These are phyloP conservation scores for Przewalskia tangutica DNA, from an alignment of 257 asterid genomes.

Conservation along the genomic window DNA sequence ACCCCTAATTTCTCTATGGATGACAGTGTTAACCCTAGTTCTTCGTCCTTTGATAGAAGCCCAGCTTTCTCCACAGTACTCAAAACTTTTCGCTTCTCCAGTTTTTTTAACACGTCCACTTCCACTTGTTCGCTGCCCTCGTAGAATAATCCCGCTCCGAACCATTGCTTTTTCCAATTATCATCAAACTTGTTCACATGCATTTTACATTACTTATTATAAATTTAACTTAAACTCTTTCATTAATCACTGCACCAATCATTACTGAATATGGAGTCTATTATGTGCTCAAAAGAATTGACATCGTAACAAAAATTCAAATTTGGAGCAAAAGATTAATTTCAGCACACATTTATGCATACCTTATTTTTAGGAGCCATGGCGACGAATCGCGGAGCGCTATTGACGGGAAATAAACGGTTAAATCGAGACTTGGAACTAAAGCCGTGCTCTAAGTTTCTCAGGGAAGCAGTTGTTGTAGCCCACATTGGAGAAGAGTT, in stretches of 20 bases:
- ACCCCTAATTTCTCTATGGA: slow-evolving; percentile 74
- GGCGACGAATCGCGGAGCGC: slow-evolving; percentile 41
- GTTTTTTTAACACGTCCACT: slow-evolving; percentile 71
- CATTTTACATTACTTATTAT: neutral
- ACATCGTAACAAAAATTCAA: neutral
- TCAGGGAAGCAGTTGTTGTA: slow-evolving; percentile 36
- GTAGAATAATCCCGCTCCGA: slow-evolving; percentile 73
- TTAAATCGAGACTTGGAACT: slow-evolving; percentile 20
- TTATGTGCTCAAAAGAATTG: neutral
- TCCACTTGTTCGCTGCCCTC: slow-evolving; percentile 72
- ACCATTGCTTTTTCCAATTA: slow-evolving; percentile 74
- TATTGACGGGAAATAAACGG: slow-evolving; percentile 18
- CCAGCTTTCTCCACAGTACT: slow-evolving; percentile 83
- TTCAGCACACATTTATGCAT: neutral
- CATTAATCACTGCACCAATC: neutral
- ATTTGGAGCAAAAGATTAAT: neutral
- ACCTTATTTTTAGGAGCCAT: slow-evolving; percentile 88
- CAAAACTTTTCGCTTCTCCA: slow-evolving; percentile 72
- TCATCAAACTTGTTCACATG: slow-evolving; percentile 74
- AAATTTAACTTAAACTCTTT: no score
- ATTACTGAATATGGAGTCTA: neutral
- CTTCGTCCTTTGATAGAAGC: slow-evolving; percentile 73
- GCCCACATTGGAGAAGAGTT: slow-evolving; percentile 30
- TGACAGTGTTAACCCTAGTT: slow-evolving; percentile 60
- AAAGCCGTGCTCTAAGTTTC: slow-evolving; percentile 15